Percentiles rank a stretch among this genome's conserved stretches.
phyloP scores from a whole-genome alignment of 2,329 filamentous ascomycete species.

The Alternaria brassicicola region DNA sequence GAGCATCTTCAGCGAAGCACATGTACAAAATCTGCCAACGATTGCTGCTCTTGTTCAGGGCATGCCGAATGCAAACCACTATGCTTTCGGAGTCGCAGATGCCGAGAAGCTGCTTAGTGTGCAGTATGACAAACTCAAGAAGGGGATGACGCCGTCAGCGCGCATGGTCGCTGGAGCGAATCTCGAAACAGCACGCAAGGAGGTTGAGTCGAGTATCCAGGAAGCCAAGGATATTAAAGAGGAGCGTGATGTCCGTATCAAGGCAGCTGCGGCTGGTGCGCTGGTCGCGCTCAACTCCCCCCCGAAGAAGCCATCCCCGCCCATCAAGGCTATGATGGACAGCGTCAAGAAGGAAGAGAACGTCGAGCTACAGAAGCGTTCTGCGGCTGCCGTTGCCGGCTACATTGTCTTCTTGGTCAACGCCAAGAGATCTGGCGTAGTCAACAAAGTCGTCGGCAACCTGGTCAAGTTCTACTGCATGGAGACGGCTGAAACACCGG shows the following conservation, averaged over 20 bases:
- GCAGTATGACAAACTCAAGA: conserved; percentile 88
- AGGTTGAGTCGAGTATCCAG: conserved; percentile 73
- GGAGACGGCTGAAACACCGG: conserved; percentile 95
- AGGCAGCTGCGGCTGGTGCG: conserved; percentile 83
- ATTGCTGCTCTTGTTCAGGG: conserved; percentile 93
- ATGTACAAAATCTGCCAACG: conserved; percentile 68
- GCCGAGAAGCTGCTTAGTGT: conserved; percentile 85
- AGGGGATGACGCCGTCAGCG: conserved; percentile 84
- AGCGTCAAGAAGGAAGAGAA: conserved; percentile 97
- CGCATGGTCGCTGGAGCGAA: conserved; percentile 82
- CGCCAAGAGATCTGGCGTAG: conserved; percentile 79
- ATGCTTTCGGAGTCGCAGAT: conserved; percentile 84
- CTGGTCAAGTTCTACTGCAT: conserved; percentile 97
- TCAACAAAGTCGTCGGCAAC: conserved; percentile 95
- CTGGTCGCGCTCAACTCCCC: conserved; percentile 85
- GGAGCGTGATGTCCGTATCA: conserved; percentile 82
- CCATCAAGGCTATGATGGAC: conserved; percentile 98
- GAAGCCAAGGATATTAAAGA: conserved; percentile 82
- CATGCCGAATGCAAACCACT: conserved; percentile 87
- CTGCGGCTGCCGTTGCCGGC: conserved; percentile 80
- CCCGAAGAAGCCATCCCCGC: conserved; percentile 88
- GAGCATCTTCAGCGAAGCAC: conserved; percentile 81
- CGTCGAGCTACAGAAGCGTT: conserved; percentile 82
- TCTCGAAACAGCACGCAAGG: conserved; percentile 75
- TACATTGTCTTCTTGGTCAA: conserved; percentile 87